These are phyloP conservation scores for Phytopythium chamaehyphon DNA, from an alignment of 352 stramenopile genomes.

Conservation along the genomic window DNA sequence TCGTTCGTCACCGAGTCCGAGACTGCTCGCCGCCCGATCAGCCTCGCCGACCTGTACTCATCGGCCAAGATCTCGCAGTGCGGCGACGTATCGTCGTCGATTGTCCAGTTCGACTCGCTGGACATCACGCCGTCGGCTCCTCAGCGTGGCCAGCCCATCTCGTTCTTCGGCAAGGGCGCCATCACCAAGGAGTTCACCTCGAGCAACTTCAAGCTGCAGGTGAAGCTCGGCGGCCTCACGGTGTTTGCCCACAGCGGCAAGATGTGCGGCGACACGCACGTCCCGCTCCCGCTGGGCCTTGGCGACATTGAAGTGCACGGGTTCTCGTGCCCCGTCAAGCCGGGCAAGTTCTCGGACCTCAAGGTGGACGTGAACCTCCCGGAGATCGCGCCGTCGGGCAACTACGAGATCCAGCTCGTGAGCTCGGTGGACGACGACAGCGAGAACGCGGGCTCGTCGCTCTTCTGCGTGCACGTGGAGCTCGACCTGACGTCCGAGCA, in stretches of 20 bases:
- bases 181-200: constrained; percentile 59
- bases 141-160: constrained; percentile 72
- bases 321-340: constrained; percentile 65
- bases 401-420: constrained; percentile 80
- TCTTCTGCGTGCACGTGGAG: constrained; percentile 82
- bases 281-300: constrained; percentile 75
- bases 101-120: constrained; percentile 67
- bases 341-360: constrained; percentile 59
- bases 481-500: constrained; percentile 49
- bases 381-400: constrained; percentile 67
- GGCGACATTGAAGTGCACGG: constrained; percentile 85
- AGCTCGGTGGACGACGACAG: constrained; percentile 33
- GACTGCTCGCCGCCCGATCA: constrained; percentile 20
- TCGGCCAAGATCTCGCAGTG: constrained; percentile 81
- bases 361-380: constrained; percentile 83
- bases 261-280: constrained; percentile 74
- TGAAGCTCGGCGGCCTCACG: constrained; percentile 66
- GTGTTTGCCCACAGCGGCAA: constrained; percentile 72
- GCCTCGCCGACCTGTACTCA: constrained; percentile 40
- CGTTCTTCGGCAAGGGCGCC: constrained; percentile 65
- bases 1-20: constrained; percentile 22
- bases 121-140: constrained; percentile 58
- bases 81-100: constrained; percentile 53
- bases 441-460: constrained; percentile 24
- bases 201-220: constrained; percentile 65